Conservation (phyloP, 139 green algal species). For the Volvox africanus region DNA sequence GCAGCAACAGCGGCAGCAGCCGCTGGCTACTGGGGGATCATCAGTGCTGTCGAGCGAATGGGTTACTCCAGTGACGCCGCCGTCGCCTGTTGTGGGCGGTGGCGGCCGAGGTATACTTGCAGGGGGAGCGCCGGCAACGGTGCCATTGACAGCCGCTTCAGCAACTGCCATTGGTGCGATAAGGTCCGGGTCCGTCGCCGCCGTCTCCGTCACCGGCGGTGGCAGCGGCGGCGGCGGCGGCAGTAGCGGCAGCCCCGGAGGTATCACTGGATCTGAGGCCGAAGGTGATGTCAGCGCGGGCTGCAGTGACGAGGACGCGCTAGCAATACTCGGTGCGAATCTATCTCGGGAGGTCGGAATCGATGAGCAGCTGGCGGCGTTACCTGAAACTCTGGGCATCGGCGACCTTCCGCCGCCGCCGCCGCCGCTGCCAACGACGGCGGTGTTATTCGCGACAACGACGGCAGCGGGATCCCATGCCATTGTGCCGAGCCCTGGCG, state of each 20-base stretch:
- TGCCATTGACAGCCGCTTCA: neutral
- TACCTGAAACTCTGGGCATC: constrained; percentile 16
- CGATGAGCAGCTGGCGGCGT: neutral
- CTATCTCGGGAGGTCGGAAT: constrained; percentile 25
- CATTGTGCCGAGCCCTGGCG: neutral
- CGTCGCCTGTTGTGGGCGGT: neutral
- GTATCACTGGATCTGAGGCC: too few relatives aligned
- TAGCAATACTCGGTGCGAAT: constrained; percentile 3
- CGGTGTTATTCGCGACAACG: neutral
- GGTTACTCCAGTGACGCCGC: neutral
- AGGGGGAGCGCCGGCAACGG: neutral
- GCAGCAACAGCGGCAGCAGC: neutral
- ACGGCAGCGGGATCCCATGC: too few relatives aligned
- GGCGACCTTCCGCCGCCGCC: neutral
- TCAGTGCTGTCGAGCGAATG: neutral
- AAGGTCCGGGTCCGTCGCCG: neutral
- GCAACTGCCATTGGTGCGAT: neutral
- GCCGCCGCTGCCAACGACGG: neutral
- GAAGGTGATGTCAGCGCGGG: neutral
- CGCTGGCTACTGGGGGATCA: neutral
- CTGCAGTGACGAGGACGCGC: constrained; percentile 14
- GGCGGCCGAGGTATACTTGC: neutral
- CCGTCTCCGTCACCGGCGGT: neutral
- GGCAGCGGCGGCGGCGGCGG: neutral
- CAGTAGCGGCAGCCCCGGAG: too few relatives aligned